A percentile compares a stretch with the other conserved stretches of the same genome.
Conservation (phyloP, 2,329 filamentous ascomycete genomes). For the Phyllosticta paracitricarpa region DNA sequence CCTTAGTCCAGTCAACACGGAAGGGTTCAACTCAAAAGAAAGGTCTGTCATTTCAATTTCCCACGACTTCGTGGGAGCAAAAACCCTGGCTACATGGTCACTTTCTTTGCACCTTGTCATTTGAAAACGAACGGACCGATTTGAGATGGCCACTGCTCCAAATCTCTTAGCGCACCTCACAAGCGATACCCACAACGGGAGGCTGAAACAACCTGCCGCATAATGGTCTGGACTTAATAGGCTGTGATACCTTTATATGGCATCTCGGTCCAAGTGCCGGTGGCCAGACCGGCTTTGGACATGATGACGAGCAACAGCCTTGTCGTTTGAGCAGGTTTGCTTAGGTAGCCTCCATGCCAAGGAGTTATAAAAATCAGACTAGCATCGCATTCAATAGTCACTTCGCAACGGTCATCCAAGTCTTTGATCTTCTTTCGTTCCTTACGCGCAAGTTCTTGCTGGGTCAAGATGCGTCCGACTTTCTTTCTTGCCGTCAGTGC, state of each 20-base stretch:
- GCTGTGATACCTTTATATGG: neutral
- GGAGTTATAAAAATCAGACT: neutral
- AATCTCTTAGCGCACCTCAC: neutral
- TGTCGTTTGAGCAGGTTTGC: neutral
- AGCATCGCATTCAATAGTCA: neutral
- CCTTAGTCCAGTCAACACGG: no score
- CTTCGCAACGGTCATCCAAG: neutral
- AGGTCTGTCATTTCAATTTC: no score
- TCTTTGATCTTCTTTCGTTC: neutral
- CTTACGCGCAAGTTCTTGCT: neutral
- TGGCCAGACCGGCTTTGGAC: neutral
- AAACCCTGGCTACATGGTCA: neutral
- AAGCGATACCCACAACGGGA: neutral
- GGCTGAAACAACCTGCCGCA: neutral
- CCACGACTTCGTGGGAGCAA: neutral
- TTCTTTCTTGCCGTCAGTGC: conserved; percentile 13
- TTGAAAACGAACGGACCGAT: neutral
- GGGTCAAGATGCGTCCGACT: conserved; percentile 16
- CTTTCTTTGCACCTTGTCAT: neutral
- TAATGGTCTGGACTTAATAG: neutral
- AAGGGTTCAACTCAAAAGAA: no score
- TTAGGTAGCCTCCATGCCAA: neutral
- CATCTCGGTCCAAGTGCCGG: neutral
- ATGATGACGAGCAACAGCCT: neutral
- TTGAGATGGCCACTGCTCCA: neutral